Evolutionary conservation across 2,329 filamentous ascomycete species (phyloP), one percentile per base, ranked within the genome.

Genomic region (Didymella pomorum): DNA sequence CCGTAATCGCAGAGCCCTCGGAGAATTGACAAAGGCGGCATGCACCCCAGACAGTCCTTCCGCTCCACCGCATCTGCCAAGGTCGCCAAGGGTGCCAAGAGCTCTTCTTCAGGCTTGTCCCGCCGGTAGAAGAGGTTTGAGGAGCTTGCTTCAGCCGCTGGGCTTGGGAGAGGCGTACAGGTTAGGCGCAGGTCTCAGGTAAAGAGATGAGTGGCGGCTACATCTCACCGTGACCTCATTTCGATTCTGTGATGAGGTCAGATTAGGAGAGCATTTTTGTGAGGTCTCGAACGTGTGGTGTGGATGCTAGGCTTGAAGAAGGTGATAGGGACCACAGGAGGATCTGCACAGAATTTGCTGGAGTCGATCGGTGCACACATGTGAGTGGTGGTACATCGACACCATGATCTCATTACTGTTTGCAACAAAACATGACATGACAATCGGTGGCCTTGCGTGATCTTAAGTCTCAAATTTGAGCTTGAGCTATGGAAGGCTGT

Each of bases 21-120:
- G 50, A 23, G 26, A 35, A 26, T 50, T 41, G n/a, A 16, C 20
- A 28, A n/a, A 48, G 35, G 47, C 55, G 41, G 39, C 60, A 64
- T 53, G 52, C 42, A 59, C 52, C 49, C 55, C 52, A 58, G 33
- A 46, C 33, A 31, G 51, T 47, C 60, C 61, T 66, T 28, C 57
- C 54, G 51, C n/a, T 47, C 52, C 55, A 63, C 55, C 62, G 31
- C 49, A 29, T 12, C n/a, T 21, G 46, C 31, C 47, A 67, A 66
- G 63, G n/a, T 4, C 53, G 29, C 57, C n/a, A 39, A 39, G 35
- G 10, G 10, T 9, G 35, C 26, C 45, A 70, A 66, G 66, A 58
- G 26, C 54, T 66, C 62, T 68, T 63, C 52, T 65, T 43, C 52
- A 65, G 64, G 43, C 66, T 69, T 69, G 66, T 70, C 67, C 68